phyloP scores from a whole-genome alignment of 352 stramenopile genomes.

The Phytophthora lateralis region DNA sequence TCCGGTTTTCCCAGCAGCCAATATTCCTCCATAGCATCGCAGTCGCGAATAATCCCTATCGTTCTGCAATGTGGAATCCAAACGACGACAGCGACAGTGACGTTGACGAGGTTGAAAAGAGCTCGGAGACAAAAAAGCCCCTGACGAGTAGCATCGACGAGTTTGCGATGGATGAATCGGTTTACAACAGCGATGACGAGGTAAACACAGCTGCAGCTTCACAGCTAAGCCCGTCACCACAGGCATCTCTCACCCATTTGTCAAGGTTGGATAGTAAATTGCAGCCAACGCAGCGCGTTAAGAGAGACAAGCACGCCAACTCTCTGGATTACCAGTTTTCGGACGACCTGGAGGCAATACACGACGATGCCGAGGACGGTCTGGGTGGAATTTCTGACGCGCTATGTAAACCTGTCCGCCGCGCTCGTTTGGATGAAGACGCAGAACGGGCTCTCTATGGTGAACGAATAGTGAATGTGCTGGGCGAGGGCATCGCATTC shows the following conservation, averaged over 20 bases:
- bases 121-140: background rate
- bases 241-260: constrained; percentile 5
- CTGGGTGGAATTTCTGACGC: background rate
- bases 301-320: background rate
- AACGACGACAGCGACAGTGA: constrained; percentile 59
- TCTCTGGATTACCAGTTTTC: constrained; percentile 5
- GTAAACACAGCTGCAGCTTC: background rate
- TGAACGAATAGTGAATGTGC: constrained; percentile 26
- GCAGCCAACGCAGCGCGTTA: constrained; percentile 2
- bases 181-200: constrained; percentile 17
- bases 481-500: constrained; percentile 61
- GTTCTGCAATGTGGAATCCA: constrained; percentile 44
- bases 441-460: constrained; percentile 52
- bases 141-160: background rate
- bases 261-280: constrained; percentile 11
- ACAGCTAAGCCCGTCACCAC: background rate
- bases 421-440: constrained; percentile 37
- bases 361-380: constrained; percentile 16
- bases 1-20: constrained; percentile 56
- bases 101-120: constrained; percentile 17
- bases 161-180: constrained; percentile 15
- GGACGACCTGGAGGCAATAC: constrained; percentile 12
- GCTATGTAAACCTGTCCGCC: constrained; percentile 5
- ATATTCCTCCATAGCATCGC: constrained; percentile 41
- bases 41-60: constrained; percentile 46